Base-by-base conservation (phyloP, 768 basidiomycete species). In the Tricholoma matsutake region DNA sequence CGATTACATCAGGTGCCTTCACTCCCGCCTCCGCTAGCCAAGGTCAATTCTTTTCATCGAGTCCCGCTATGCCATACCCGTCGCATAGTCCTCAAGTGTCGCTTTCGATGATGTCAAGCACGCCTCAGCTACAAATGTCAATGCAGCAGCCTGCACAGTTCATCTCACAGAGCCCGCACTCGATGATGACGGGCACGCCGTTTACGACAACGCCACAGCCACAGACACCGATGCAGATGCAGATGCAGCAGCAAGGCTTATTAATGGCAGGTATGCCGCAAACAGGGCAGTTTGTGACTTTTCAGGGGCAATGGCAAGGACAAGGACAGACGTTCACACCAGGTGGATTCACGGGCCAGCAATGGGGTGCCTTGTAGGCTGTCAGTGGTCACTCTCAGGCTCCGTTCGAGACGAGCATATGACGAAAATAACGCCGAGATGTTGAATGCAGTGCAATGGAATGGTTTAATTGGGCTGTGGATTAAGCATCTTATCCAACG, bases 11-110 rank as follows among this genome's bases (percentile, higher is more conserved):
- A 35, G 59, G 62, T 16, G 64, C 67, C 62, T 65, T 74, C 56
- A 61, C 74, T 66, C 70, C 74, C 14, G 69, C 69, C 4, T 67
- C 75, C 14, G 32, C 67, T 3, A 43, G 60, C 1, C 75, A 74
- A 54, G 60, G 65, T 6, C 71, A 73, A 20, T 78, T 74, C 62
- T 41, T 72, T 11, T 70, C 74, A 4, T 68, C 75, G 1, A 76
- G 76, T 56, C 76, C 78, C 3, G 66, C 63, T 8, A 73, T 75
- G 29, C 74, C 75, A 35, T 71, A 74, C 52, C 67, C 66, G 9
- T 73, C 75, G 9, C 74, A 74, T 52, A 79, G 73, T 59, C 76
- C 77, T 9, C 76, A 78, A 61, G 66, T 67, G 5, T 72, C 71
- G 32, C 62, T 63, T n/a, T 56, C 60, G 45, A 43, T 56, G 56